Evolutionary conservation across 192 early-diverging fungal species (phyloP).

Genomic region (Coemansia sp.): DNA sequence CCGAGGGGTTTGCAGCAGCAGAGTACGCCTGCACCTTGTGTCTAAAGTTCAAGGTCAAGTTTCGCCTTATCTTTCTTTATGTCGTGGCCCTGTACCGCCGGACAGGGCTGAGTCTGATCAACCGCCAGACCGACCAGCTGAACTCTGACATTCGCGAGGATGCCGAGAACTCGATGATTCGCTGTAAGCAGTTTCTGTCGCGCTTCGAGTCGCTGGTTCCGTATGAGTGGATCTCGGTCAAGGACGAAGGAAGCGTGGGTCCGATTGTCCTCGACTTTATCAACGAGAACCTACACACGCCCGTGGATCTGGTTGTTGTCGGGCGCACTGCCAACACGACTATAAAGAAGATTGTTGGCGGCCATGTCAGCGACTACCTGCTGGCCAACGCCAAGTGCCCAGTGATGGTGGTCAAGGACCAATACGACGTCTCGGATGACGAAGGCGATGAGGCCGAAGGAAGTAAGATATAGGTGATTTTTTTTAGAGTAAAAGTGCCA

Average conservation of each 20-base stretch:
- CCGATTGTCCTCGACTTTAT: conserved; percentile 39
- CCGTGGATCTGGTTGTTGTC: conserved; percentile 38
- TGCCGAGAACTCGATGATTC: conserved; percentile 34
- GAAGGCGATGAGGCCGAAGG: too few species aligned
- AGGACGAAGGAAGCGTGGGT: conserved; percentile 41
- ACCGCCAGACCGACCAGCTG: conserved; percentile 45
- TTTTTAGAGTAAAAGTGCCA: too few species aligned
- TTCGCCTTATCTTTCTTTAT: conserved; percentile 42
- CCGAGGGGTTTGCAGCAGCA: conserved; percentile 42
- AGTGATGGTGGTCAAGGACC: conserved; percentile 49
- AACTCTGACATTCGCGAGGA: conserved; percentile 48
- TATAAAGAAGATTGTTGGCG: conserved; percentile 30
- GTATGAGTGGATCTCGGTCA: conserved; percentile 49
- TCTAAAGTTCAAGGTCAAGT: conserved; percentile 44
- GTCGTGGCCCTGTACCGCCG: conserved; percentile 41
- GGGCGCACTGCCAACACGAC: conserved; percentile 19
- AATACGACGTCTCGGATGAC: conserved; percentile 45
- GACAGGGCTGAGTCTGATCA: conserved; percentile 33
- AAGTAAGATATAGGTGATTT: too few species aligned
- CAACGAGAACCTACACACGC: conserved; percentile 22
- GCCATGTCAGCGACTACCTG: conserved; percentile 40
- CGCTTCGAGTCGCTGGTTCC: conserved; percentile 45
- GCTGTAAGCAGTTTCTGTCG: conserved; percentile 47
- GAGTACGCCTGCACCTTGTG: conserved; percentile 46
- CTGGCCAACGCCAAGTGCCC: conserved; percentile 27